These are phyloP conservation scores for Stevia rebaudiana DNA, from an alignment of 140 eudicot species.

Conservation along the genomic window DNA sequence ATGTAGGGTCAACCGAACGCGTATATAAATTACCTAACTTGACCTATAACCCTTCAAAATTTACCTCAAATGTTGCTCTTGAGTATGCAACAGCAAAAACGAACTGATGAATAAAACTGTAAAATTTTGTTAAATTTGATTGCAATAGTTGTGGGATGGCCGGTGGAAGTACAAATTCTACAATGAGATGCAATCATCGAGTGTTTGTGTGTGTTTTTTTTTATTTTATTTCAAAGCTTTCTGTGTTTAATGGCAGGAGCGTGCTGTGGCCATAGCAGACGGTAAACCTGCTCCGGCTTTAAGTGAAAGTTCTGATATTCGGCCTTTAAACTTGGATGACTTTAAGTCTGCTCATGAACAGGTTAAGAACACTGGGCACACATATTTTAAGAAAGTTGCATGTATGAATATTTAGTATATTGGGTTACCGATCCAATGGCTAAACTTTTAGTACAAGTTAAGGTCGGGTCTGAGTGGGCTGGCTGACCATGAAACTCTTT, in stretches of 20 bases:
- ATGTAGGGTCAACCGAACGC: background rate
- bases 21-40: background rate
- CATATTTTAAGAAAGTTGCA: background rate
- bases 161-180: background rate
- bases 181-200: background rate
- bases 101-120: background rate
- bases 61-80: background rate
- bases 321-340: constrained; percentile 65
- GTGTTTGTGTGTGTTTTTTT: background rate
- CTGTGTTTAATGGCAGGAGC: constrained; percentile 50
- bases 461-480: no score
- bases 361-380: constrained; percentile 24
- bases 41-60: background rate
- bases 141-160: background rate
- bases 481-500: no score
- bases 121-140: background rate
- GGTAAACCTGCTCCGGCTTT: constrained; percentile 63
- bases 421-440: no score
- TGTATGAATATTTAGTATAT: no score
- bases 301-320: constrained; percentile 62
- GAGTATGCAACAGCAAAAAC: background rate
- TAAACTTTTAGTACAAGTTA: no score
- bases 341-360: constrained; percentile 69
- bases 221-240: background rate
- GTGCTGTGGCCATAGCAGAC: constrained; percentile 56